Percentiles rank a stretch among this genome's conserved stretches.
Conservation (phyloP, 768 basidiomycete species). For the Phanerochaete carnosa region DNA sequence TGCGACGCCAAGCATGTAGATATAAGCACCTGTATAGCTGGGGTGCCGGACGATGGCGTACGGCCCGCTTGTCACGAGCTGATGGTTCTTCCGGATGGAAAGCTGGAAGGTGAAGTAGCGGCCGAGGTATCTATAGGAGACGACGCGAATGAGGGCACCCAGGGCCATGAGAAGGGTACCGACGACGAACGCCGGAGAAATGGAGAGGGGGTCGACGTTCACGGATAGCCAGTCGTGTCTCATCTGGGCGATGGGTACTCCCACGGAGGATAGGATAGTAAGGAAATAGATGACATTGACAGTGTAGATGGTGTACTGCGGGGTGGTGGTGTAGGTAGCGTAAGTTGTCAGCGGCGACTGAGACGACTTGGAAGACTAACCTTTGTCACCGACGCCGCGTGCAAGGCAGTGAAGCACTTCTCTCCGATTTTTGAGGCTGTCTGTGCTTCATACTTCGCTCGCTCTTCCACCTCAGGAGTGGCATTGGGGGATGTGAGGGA, state of each 20-base stretch:
- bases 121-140: slow-evolving; percentile 2
- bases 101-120: slow-evolving; percentile 12
- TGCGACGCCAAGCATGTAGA: slow-evolving; percentile 6
- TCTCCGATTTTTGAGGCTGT: not conserved
- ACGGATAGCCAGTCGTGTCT: not conserved
- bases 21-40: slow-evolving; percentile 12
- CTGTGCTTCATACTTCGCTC: not conserved
- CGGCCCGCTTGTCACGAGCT: slow-evolving; percentile 15
- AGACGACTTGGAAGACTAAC: not conserved
- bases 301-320: not conserved
- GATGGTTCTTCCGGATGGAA: slow-evolving; percentile 2
- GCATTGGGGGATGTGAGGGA: not conserved
- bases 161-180: not conserved
- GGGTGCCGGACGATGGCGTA: slow-evolving; percentile 22
- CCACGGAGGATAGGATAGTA: not conserved
- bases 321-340: not conserved
- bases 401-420: not conserved
- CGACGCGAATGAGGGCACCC: not conserved
- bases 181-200: not conserved
- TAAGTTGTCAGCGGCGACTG: not conserved
- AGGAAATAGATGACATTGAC: not conserved
- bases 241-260: not conserved
- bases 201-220: slow-evolving; percentile 1
- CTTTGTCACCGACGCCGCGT: not conserved
- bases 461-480: not conserved